Conservation (phyloP, 2,329 filamentous ascomycete species). For the Curvularia lunata region DNA sequence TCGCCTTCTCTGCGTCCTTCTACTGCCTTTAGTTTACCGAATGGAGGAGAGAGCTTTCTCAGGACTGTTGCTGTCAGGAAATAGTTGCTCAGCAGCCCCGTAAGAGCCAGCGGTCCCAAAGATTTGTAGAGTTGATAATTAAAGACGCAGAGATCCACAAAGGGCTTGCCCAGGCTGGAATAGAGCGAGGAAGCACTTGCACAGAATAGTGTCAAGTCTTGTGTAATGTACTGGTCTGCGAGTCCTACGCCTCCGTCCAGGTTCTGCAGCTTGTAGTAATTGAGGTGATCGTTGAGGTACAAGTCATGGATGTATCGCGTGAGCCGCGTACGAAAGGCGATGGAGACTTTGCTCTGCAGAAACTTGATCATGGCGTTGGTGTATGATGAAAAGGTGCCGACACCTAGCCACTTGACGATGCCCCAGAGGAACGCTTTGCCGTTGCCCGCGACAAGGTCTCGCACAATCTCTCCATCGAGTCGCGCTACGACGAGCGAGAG, state of each 20-base stretch:
- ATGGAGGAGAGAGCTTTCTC: conserved; percentile 86
- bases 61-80: conserved; percentile 91
- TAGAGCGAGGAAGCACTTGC: conserved; percentile 90
- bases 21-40: conserved; percentile 94
- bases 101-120: conserved; percentile 84
- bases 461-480: conserved; percentile 92
- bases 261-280: conserved; percentile 95
- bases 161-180: conserved; percentile 94
- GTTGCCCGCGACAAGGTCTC: conserved; percentile 94
- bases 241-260: conserved; percentile 91
- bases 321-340: conserved; percentile 92
- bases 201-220: conserved; percentile 95
- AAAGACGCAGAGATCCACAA: conserved; percentile 97
- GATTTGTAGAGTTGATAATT: conserved; percentile 96
- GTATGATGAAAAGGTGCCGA: conserved; percentile 92
- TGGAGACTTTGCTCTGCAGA: conserved; percentile 95
- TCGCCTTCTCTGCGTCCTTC: conserved; percentile 95
- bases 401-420: conserved; percentile 91
- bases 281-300: conserved; percentile 91
- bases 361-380: conserved; percentile 99
- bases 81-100: conserved; percentile 88
- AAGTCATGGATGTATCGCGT: conserved; percentile 97
- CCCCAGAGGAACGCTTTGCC: conserved; percentile 88
- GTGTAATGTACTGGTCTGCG: conserved; percentile 96
- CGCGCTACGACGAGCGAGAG: conserved; percentile 91